Evolutionary conservation across 2,329 filamentous ascomycete genomes (phyloP).

Genomic region (Rhytidhysteron rufulum): DNA sequence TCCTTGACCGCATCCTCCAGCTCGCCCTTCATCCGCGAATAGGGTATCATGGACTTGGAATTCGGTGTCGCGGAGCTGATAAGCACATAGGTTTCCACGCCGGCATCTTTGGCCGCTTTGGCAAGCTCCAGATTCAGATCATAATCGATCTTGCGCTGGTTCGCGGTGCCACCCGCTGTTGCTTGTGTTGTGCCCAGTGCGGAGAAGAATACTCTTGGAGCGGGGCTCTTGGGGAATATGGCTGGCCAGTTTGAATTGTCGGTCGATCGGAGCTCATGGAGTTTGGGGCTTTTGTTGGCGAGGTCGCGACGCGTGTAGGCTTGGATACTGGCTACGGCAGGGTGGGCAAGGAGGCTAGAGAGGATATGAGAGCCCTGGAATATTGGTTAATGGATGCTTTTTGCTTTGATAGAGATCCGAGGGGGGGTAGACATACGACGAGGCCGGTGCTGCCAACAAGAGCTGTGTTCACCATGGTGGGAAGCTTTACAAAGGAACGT

Average conservation of each 20-base stretch:
- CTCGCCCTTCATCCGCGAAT: conserved; percentile 75
- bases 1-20: conserved; percentile 73
- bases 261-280: conserved; percentile 62
- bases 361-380: conserved; percentile 71
- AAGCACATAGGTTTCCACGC: conserved; percentile 72
- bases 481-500: too few species aligned
- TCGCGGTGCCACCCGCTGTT: conserved; percentile 68
- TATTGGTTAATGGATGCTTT: background rate
- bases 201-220: conserved; percentile 67
- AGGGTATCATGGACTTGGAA: conserved; percentile 52
- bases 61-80: conserved; percentile 59
- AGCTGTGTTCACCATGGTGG: conserved; percentile 46
- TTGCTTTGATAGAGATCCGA: background rate
- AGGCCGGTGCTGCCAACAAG: conserved; percentile 66
- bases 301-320: conserved; percentile 67
- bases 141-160: conserved; percentile 84
- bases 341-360: conserved; percentile 53
- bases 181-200: conserved; percentile 76
- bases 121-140: conserved; percentile 81
- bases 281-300: conserved; percentile 51
- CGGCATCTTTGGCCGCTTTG: conserved; percentile 67
- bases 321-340: conserved; percentile 51
- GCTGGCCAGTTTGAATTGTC: conserved; percentile 66
- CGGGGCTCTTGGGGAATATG: conserved; percentile 55
- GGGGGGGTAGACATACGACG: conserved; percentile 36